Evolutionary conservation across 352 stramenopile genomes (phyloP), one percentile per base, ranked within the genome.

Genomic region (Pythium dissotocum): DNA sequence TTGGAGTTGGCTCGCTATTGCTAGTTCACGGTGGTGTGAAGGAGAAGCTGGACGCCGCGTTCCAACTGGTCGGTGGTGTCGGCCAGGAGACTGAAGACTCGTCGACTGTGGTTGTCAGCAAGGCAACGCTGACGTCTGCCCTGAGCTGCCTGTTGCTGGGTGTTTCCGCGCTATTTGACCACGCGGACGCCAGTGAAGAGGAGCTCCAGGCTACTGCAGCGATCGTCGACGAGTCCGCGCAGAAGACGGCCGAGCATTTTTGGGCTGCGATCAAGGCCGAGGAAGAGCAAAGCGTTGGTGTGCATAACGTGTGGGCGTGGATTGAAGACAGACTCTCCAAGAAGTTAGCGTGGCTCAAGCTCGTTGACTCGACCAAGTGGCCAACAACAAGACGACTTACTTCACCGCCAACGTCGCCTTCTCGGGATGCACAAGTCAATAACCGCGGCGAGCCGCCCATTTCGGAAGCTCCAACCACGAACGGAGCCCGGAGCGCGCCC

Each of bases 301-400:
- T 70, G 18, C 63, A 77, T 12, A 67, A 80, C 8, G 65, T 87
- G 30, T 91, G 81, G 83, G 71, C 75, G 4, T 94, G 82, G 82
- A 85, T 93, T 13, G 80, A 94, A 35, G 56, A 78, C 8, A 83
- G 85, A 10, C 67, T 64, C n/a, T 62, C 61, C 32, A 87, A 87
- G 49, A 73, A 71, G 8, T 63, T 89, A 8, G 78, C 82, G 48
- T 94, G 87, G 87, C 69, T 91, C 18, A 89, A 90, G 60, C 64
- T 93, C 5, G 42, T 93, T 7, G 83, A 94, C 52, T 68, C 81
- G 9, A 78, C 78, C 18, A 90, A 92, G 35, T 93, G 85, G 85
- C 86, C 85, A 0, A 79, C 71, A 4, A 79, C 68, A 0, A 84
- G 89, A 53, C 76, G 77, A 28, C 68, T 91, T 30, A 79, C 54